Percentiles rank a stretch among this genome's conserved stretches.
phyloP scores from a whole-genome alignment of 2,329 filamentous ascomycete species.

The Paecilomyces variotii region DNA sequence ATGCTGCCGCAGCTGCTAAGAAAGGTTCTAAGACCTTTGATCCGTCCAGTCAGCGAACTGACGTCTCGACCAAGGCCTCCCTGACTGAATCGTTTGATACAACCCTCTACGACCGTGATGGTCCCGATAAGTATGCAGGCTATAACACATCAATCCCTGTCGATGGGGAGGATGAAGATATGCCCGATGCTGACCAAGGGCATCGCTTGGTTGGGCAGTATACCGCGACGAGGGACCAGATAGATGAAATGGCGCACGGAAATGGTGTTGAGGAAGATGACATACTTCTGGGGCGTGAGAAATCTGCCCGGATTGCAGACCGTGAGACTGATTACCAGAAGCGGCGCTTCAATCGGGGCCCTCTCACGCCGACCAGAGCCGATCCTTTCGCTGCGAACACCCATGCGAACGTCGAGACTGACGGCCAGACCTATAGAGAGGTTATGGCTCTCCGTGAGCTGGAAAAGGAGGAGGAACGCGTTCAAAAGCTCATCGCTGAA shows the following conservation, averaged over 20 bases:
- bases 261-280: constrained; percentile 87
- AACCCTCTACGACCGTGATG: constrained; percentile 73
- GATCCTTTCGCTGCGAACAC: constrained; percentile 76
- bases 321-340: constrained; percentile 98
- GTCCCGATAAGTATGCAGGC: constrained; percentile 72
- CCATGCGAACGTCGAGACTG: constrained; percentile 57
- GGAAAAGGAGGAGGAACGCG: constrained; percentile 86
- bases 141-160: constrained; percentile 86
- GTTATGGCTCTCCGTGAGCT: constrained; percentile 86
- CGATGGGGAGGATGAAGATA: constrained; percentile 69
- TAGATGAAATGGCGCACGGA: constrained; percentile 86
- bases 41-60: constrained; percentile 68
- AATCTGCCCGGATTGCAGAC: constrained; percentile 82
- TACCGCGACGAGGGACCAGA: constrained; percentile 82
- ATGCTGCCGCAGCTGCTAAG: constrained; percentile 66
- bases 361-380: constrained; percentile 72
- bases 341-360: constrained; percentile 75
- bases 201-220: constrained; percentile 89
- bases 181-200: constrained; percentile 65
- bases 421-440: constrained; percentile 77
- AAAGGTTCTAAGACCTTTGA: constrained; percentile 77
- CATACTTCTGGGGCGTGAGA: constrained; percentile 74
- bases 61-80: constrained; percentile 81
- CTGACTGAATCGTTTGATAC: constrained; percentile 81
- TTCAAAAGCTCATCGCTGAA: constrained; percentile 70